Base-by-base conservation (phyloP, 179 eudicot genomes). In the Silene vulgaris region DNA sequence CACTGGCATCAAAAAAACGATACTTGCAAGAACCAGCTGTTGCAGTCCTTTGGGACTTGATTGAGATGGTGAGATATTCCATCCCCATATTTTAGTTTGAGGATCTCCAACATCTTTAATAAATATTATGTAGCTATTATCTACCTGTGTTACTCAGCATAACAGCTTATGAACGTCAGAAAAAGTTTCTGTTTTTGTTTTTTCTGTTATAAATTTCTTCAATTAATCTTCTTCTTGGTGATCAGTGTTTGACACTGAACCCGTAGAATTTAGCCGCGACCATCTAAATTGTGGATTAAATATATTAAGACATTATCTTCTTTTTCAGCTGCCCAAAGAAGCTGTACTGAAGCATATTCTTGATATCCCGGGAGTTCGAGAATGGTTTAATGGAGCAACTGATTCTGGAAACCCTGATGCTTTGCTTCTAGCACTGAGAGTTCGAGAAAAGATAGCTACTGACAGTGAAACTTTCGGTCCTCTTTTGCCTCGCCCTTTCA, bases 11-110 rank as follows among this genome's bases (percentile, higher is more conserved):
- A 28, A 92, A 87, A 85, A 92, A 90, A 77, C 87, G 88, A 20
- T 95, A 95, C 79, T 67, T 95, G 83, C 99, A 90, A 84, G 97
- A 92, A 82, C 89, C 99, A 57, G 89, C 91, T 76, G 91, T 90
- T 54, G 69, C 89, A 63, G 75, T 89, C 43, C 84, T 95, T 65
- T 43, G 88, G 84, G 90, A 80, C 77, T 85, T 92, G 77, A 76
- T 84, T 71, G 96, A 87, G 21, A 86, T 84, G 99, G 99, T 95
- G 81, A 48, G 66, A 56, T 29, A 30, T 16, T 3, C 20, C 69
- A 28, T 73, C 6, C 29, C 28, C 40, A 11, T 43, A 12, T 23
- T 74, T 48, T 3, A 60, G 29, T 32, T 28, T 8, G 65, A 17
- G 54, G 26, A 26, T 21, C 23, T 2, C 40, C 40, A 35, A 35